Base-by-base conservation (phyloP, 371 early-diverging fungal genomes). In the Saksenaea oblongispora region DNA sequence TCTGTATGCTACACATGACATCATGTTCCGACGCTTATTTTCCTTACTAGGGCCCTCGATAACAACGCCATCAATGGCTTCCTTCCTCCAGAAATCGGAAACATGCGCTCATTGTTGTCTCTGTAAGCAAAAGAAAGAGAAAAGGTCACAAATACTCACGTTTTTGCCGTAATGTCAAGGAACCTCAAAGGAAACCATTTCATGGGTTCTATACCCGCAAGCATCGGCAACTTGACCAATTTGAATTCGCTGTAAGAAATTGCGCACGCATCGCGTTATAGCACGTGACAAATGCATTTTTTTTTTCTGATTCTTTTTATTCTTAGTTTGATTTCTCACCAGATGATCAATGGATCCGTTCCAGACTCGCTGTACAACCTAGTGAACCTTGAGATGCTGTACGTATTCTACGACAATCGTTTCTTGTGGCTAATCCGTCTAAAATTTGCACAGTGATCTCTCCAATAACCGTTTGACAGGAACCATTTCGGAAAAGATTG, bases 391-490 rank as follows among this genome's bases (percentile, higher is more conserved):
- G 58, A 67, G 59, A 56, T 66, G 17, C 61, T 76, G 75, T 73
- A 72, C 66, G 67, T 59, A 5, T 24, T n/a, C 11, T 17, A 34
- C 34, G 42, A n/a, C n/a, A n/a, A n/a, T n/a, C n/a, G n/a, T n/a
- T n/a, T n/a, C n/a, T n/a, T n/a, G n/a, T n/a, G n/a, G n/a, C n/a
- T n/a, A n/a, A n/a, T n/a, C n/a, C n/a, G n/a, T n/a, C n/a, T n/a
- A n/a, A n/a, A n/a, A n/a, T n/a, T n/a, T n/a, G n/a, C n/a, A n/a
- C n/a, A 81, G 79, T 5, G 83, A 86, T 60, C 62, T 86, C 11
- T 80, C 84, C 26, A 79, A 78, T 44, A 86, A 86, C 53, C 73
- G 81, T 15, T 62, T 86, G n/a, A 74, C 75, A 28, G 84, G 84
- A 10, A 35, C 37, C 22, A 66, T 86, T 34, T 84, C 80, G 9